Base-by-base conservation (phyloP, 2,329 filamentous ascomycete species). In the Didymella exigua region DNA sequence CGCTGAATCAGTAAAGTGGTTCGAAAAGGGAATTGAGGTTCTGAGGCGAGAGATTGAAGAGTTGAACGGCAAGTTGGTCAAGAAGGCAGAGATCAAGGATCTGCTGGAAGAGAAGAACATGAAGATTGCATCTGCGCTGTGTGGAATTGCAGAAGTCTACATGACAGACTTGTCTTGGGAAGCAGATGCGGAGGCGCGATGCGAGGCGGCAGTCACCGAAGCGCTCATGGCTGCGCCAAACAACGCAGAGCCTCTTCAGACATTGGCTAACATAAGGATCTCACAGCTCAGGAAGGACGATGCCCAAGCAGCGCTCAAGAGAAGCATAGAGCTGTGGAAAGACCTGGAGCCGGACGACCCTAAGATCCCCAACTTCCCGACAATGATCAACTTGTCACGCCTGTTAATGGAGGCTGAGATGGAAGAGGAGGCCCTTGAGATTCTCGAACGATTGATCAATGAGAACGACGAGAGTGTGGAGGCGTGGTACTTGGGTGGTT, bases 111-210 rank as follows among this genome's bases (percentile, higher is more conserved):
- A 92, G 75, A 90, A 91, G 80, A 89, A 89, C 73, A 81, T 82
- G 62, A 95, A 95, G 76, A 82, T 98, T 30, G 91, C 92, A 2
- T 91, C 91, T 65, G 91, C 93, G n/a, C 83, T 99, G 30, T 99
- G 96, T 76, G 91, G 90, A 24, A 91, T 98, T 57, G 88, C 91
- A 6, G 95, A 99, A 78, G 91, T 99, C 44, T 99, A 97, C 81
- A 99, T 99, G 95, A 99, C 95, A 10, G 95, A 99, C 78, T 79
- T 98, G 66, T 95, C 90, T 68, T 88, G 84, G 91, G 93, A 97
- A 76, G 86, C 87, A 47, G 92, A 97, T 70, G 95, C 93, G 5
- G 95, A 99, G 78, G 80, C 84, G 62, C 85, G 88, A 63, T 99
- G 96, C 79, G 93, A 99, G 77, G 80, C 85, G 5, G 86, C 96